Base-by-base conservation (phyloP, 2,329 filamentous ascomycete genomes). In the Ascochyta lentis region DNA sequence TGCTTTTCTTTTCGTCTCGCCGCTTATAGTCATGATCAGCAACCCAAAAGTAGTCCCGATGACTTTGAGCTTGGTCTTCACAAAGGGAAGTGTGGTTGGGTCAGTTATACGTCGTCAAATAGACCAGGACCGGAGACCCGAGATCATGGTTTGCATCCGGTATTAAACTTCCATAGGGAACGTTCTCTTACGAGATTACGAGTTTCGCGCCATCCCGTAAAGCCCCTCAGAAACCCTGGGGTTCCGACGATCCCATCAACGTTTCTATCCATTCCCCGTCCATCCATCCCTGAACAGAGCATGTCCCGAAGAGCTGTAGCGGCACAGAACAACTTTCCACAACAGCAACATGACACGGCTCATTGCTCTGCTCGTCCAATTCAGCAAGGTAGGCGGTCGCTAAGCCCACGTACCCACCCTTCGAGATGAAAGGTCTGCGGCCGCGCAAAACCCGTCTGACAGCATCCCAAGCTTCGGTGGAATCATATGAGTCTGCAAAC, bases 211-310 rank as follows among this genome's bases (percentile, higher is more conserved):
- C 29, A 7, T 44, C 42, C 6, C 42, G 6, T 13, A 44, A 13
- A 5, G 27, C 42, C 12, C 12, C 19, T 16, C 42, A 34, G 6
- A 34, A 44, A 3, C 27, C 29, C 8, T 23, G 16, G 2, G 29
- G 4, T 8, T 34, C 16, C 3, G 16, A 10, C 1, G 42, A 29
- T 10, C 42, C 42, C 42, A 44, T 44, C 27, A 44, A 7, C 7
- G 27, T 34, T 9, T 33, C 16, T 7, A 44, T 44, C 37, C 37
- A 52, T 27, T 55, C 52, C 8, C 45, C 52, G 34, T 55, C 52
- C 52, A 55, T 55, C 31, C 49, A 40, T 6, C 52, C 45, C 16
- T 49, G 52, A 6, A 50, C 40, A 37, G 41, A 49, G 27, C 45
- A 49, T 10, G 49, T 41, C 2, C 52, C 52, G 24, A 55, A 1